Evolutionary conservation across 495 filamentous ascomycete species (phyloP).

Genomic region (Podospora sp.): DNA sequence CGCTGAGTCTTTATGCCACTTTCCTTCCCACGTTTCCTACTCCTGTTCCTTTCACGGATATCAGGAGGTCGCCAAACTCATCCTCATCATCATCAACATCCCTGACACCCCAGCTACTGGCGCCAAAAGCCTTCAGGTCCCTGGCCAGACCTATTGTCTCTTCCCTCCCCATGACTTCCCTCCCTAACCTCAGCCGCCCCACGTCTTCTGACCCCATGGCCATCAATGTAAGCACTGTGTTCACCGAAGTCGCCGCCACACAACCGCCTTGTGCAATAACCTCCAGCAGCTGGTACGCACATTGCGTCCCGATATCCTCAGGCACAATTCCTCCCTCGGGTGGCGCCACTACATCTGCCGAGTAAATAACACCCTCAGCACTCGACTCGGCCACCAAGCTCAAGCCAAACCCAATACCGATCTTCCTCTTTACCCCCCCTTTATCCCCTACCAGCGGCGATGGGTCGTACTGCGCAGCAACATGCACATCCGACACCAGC

Average conservation of each 20-base stretch:
- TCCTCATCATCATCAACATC: constrained; percentile 66
- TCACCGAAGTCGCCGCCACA: constrained; percentile 66
- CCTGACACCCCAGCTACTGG: constrained; percentile 83
- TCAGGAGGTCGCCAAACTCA: constrained; percentile 69
- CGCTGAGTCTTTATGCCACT: constrained; percentile 64
- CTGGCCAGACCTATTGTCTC: constrained; percentile 75
- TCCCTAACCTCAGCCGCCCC: constrained; percentile 60
- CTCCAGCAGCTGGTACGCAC: constrained; percentile 88
- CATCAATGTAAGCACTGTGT: constrained; percentile 84
- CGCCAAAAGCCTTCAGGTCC: constrained; percentile 82
- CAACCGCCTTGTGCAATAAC: constrained; percentile 79
- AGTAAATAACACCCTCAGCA: constrained; percentile 75
- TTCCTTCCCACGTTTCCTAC: constrained; percentile 96
- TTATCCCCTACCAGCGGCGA: constrained; percentile 70
- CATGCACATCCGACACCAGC: constrained; percentile 82
- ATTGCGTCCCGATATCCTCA: constrained; percentile 86
- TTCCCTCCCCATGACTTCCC: constrained; percentile 77
- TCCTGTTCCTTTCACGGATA: constrained; percentile 90
- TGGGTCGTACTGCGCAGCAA: constrained; percentile 63
- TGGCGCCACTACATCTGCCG: constrained; percentile 82
- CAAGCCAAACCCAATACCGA: constrained; percentile 82
- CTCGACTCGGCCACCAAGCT: constrained; percentile 89
- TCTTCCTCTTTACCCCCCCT: constrained; percentile 56
- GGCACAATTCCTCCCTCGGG: constrained; percentile 78
- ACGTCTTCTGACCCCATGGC: constrained; percentile 83